A percentile compares a stretch with the other conserved stretches of the same genome.
These are phyloP conservation scores for Acer yangbiense DNA, from an alignment of 345 rosid genomes.

Conservation along the genomic window DNA sequence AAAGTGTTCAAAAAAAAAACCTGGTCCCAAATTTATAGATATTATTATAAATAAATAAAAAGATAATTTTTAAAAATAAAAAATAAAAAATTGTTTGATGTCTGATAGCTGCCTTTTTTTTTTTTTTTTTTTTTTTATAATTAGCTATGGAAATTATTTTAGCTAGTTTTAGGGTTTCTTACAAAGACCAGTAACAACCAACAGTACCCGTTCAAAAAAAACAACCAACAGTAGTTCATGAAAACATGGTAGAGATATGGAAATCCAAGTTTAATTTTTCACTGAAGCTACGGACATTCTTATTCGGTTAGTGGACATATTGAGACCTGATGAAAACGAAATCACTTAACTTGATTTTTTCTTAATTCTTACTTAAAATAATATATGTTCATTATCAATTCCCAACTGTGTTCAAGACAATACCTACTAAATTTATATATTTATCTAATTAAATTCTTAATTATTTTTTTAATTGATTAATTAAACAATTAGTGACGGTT, in stretches of 20 bases:
- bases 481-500: slow-evolving; percentile 34
- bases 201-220: background rate
- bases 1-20: too few species aligned
- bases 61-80: too few species aligned
- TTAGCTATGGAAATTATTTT: background rate
- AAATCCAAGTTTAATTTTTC: background rate
- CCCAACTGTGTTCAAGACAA: slow-evolving; percentile 33
- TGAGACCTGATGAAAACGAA: slow-evolving; percentile 49
- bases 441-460: background rate
- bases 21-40: too few species aligned
- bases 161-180: background rate
- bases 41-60: too few species aligned
- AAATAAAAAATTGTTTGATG: too few species aligned
- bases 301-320: slow-evolving; percentile 53
- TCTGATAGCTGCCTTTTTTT: too few species aligned
- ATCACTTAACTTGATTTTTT: slow-evolving; percentile 47
- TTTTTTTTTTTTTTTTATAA: too few species aligned
- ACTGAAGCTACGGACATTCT: slow-evolving; percentile 34
- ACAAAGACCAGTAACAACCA: background rate
- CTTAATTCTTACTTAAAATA: slow-evolving; percentile 41
- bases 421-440: slow-evolving; percentile 13
- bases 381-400: slow-evolving; percentile 14
- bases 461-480: background rate
- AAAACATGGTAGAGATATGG: background rate
- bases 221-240: background rate